phyloP scores from a whole-genome alignment of 495 filamentous ascomycete species.

The Cairneyella variabilis region DNA sequence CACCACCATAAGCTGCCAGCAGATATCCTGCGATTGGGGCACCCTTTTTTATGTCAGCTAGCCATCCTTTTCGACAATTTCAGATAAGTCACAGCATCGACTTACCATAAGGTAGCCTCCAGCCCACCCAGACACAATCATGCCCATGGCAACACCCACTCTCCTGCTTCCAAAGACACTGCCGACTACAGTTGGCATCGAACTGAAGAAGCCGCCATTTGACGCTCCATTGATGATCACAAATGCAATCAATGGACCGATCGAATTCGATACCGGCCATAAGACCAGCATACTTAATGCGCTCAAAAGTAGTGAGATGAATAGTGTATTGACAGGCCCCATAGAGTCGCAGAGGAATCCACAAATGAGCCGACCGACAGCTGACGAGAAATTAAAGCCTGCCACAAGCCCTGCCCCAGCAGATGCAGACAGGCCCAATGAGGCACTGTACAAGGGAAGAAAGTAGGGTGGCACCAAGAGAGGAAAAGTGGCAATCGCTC shows the following conservation, averaged over 20 bases:
- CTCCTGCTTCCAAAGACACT: conserved; percentile 51
- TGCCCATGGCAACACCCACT: conserved; percentile 55
- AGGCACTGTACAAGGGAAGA: conserved; percentile 36
- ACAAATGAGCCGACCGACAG: conserved; percentile 58
- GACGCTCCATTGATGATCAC: conserved; percentile 63
- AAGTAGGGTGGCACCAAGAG: conserved; percentile 60
- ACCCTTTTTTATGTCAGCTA: conserved; percentile 31
- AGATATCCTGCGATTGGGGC: conserved; percentile 58
- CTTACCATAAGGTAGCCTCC: conserved; percentile 57
- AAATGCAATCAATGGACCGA: conserved; percentile 65
- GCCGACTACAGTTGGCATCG: conserved; percentile 58
- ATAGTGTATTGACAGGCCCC: conserved; percentile 60
- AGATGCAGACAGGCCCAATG: conserved; percentile 57
- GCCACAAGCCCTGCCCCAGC: conserved; percentile 72
- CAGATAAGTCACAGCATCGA: too few species aligned
- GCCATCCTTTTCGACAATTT: neutral
- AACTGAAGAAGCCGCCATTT: conserved; percentile 69
- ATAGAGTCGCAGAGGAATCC: conserved; percentile 63
- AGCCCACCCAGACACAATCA: conserved; percentile 58
- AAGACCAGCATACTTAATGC: conserved; percentile 57
- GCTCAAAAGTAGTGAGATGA: conserved; percentile 38
- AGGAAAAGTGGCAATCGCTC: conserved; percentile 57
- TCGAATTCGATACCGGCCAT: conserved; percentile 59
- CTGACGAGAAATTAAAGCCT: conserved; percentile 63
- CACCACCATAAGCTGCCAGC: conserved; percentile 48